These are phyloP conservation scores for Mycena filopes DNA, from an alignment of 768 basidiomycete species.

Conservation along the genomic window DNA sequence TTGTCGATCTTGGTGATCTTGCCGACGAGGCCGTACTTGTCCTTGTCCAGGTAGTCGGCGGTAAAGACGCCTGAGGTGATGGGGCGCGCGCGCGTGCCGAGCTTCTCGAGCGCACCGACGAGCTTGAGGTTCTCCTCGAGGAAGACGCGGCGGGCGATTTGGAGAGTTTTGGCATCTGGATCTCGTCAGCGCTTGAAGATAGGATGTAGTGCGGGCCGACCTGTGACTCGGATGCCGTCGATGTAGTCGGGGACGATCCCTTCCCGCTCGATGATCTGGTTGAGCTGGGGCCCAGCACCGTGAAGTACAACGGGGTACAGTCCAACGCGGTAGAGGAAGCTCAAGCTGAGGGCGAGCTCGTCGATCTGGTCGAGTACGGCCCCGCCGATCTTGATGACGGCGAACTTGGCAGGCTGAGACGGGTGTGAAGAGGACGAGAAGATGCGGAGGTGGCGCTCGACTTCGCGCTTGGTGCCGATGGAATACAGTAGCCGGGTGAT, in stretches of 20 bases:
- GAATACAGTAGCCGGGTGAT: conserved; percentile 97
- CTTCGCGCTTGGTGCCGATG: conserved; percentile 96
- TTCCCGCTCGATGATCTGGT: conserved; percentile 91
- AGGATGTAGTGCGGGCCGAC: conserved; percentile 52
- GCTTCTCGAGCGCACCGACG: conserved; percentile 90
- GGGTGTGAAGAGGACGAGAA: conserved; percentile 94
- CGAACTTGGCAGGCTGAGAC: conserved; percentile 92
- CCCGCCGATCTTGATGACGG: conserved; percentile 98
- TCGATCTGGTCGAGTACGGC: conserved; percentile 93
- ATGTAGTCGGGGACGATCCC: conserved; percentile 97
- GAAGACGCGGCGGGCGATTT: conserved; percentile 95
- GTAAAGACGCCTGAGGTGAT: conserved; percentile 99
- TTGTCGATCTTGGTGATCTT: conserved; percentile 96
- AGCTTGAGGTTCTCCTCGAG: conserved; percentile 97
- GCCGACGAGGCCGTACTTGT: conserved; percentile 95
- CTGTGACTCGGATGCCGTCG: conserved; percentile 97
- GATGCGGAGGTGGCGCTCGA: conserved; percentile 97
- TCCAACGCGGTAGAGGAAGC: conserved; percentile 96
- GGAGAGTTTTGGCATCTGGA: conserved; percentile 91
- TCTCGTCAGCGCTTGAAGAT: neutral
- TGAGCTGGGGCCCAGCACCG: conserved; percentile 95
- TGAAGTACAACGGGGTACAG: conserved; percentile 98
- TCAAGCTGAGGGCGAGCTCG: conserved; percentile 93
- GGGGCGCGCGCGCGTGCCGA: conserved; percentile 96
- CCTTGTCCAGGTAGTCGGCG: conserved; percentile 94